Percentiles rank a stretch among this genome's conserved stretches.
Evolutionary conservation across 306 rosid species (phyloP).

Genomic region (Arachis hypogaea): DNA sequence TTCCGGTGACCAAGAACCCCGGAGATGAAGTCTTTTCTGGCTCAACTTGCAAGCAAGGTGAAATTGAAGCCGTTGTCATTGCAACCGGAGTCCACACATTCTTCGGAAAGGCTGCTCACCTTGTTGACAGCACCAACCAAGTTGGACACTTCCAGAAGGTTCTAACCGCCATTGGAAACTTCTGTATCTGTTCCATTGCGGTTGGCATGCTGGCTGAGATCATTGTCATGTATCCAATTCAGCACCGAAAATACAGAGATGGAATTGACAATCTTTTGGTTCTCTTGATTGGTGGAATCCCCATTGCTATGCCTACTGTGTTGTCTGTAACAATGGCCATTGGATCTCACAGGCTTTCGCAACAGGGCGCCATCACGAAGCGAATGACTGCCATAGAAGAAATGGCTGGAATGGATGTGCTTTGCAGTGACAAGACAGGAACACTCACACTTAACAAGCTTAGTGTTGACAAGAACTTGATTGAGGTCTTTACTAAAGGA

Average conservation of each 20-base stretch:
- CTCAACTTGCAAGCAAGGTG: constrained; percentile 99
- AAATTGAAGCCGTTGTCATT: constrained; percentile 92
- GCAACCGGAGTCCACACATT: constrained; percentile 99
- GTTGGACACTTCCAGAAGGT: constrained; percentile 98
- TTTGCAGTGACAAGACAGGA: constrained; percentile 98
- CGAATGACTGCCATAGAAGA: constrained; percentile 99
- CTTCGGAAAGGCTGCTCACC: constrained; percentile 98
- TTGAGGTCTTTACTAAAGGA: constrained; percentile 88
- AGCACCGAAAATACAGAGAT: constrained; percentile 70
- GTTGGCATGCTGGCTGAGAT: constrained; percentile 88
- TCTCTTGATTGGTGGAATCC: constrained; percentile 96
- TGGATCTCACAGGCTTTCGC: constrained; percentile 92
- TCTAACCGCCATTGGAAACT: constrained; percentile 93
- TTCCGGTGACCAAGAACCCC: constrained; percentile 85
- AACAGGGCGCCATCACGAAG: constrained; percentile 98
- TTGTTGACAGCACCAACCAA: constrained; percentile 95
- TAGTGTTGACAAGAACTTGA: constrained; percentile 77
- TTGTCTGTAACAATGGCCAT: constrained; percentile 99
- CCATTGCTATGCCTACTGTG: constrained; percentile 99
- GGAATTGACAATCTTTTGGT: constrained; percentile 96
- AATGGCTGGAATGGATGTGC: constrained; percentile 99
- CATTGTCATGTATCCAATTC: constrained; percentile 93
- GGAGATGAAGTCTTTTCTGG: constrained; percentile 98
- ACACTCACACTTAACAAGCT: constrained; percentile 97
- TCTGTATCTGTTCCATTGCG: constrained; percentile 93